Conservation (phyloP, 2,329 filamentous ascomycete species). For the Botrytis tulipae region DNA sequence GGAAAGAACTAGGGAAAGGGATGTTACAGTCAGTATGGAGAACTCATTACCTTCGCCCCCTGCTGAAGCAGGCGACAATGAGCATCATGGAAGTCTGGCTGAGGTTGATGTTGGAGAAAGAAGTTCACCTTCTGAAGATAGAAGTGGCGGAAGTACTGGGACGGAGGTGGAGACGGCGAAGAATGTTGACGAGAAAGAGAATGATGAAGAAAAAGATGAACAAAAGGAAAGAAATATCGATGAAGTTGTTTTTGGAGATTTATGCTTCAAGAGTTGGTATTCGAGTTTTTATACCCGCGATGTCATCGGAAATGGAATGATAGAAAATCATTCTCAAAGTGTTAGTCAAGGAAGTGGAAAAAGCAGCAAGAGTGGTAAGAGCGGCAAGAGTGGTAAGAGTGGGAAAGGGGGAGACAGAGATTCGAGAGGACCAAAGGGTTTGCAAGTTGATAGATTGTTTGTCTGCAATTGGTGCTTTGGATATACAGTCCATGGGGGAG, state of each 20-base stretch:
- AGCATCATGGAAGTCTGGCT: background rate
- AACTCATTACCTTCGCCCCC: slow-evolving; percentile 6
- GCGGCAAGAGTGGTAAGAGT: background rate
- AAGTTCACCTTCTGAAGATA: background rate
- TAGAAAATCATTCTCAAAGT: background rate
- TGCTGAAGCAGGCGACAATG: slow-evolving; percentile 2
- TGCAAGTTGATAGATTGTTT: slow-evolving; percentile 66
- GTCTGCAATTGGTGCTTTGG: slow-evolving; percentile 95
- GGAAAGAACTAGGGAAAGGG: slow-evolving; percentile 1
- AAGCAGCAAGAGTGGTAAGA: slow-evolving; percentile 1
- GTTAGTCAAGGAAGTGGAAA: slow-evolving; percentile 13
- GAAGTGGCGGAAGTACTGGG: background rate
- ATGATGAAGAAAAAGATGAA: background rate
- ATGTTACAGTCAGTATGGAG: slow-evolving; percentile 8
- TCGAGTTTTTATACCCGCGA: slow-evolving; percentile 85
- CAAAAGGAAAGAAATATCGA: slow-evolving; percentile 70
- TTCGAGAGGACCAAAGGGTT: slow-evolving; percentile 6
- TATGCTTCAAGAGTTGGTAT: slow-evolving; percentile 88
- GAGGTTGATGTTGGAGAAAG: background rate
- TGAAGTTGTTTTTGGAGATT: slow-evolving; percentile 79
- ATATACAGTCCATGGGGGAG: slow-evolving; percentile 67
- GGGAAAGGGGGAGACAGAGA: slow-evolving; percentile 3
- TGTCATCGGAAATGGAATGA: slow-evolving; percentile 51
- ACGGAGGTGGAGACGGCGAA: background rate
- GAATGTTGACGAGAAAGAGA: background rate